Evolutionary conservation across 2,329 filamentous ascomycete genomes (phyloP).

Genomic region (Plectosphaerella cucumerina): DNA sequence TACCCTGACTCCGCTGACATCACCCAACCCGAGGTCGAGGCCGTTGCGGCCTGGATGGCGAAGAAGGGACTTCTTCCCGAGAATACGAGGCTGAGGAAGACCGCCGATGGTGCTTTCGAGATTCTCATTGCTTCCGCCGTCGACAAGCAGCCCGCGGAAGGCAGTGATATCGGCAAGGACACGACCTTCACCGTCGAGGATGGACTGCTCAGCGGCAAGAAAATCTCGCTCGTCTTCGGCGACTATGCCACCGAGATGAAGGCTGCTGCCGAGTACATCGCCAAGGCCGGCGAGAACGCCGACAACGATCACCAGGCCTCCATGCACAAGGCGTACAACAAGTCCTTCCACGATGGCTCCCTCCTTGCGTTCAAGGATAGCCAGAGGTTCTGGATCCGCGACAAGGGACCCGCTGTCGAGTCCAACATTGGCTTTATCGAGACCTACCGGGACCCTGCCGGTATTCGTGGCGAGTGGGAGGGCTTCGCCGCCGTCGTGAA

Average conservation of each 20-base stretch:
- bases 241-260: constrained; percentile 71
- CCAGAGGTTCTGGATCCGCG: constrained; percentile 77
- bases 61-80: constrained; percentile 68
- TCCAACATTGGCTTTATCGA: constrained; percentile 82
- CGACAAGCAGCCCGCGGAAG: constrained; percentile 52
- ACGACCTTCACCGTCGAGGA: constrained; percentile 56
- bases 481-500: constrained; percentile 61
- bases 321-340: constrained; percentile 70
- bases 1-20: constrained; percentile 74
- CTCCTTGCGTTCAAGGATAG: constrained; percentile 75
- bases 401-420: constrained; percentile 77
- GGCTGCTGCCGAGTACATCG: constrained; percentile 61
- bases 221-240: constrained; percentile 67
- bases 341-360: constrained; percentile 71
- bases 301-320: constrained; percentile 70
- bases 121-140: constrained; percentile 69
- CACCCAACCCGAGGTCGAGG: constrained; percentile 69
- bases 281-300: constrained; percentile 63
- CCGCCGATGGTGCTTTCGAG: constrained; percentile 59
- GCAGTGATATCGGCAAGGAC: constrained; percentile 66
- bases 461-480: constrained; percentile 80
- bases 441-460: constrained; percentile 79
- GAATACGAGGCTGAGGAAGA: constrained; percentile 73
- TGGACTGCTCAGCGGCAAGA: constrained; percentile 61
- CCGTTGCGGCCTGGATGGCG: constrained; percentile 69